Base-by-base conservation (phyloP, 495 filamentous ascomycete species). In the Trypethelium eluteriae region DNA sequence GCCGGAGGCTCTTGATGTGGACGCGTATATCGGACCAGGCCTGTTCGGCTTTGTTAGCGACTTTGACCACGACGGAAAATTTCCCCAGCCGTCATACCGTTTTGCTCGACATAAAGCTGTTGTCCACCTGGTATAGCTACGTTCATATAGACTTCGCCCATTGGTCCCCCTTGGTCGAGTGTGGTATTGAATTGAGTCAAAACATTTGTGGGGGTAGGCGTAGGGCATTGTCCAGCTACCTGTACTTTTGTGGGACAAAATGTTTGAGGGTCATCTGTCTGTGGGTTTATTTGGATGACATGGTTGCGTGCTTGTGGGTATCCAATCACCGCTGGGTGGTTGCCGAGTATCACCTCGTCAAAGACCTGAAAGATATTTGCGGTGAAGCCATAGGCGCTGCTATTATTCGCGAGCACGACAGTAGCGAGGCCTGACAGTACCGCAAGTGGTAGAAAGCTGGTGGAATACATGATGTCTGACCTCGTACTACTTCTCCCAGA, bases 161-260 rank as follows among this genome's bases (percentile, higher is more conserved):
- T 10, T 36, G 53, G 53, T 35, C 53, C 53, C 7, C 36, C 32
- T 14, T 59, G 53, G 14, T 59, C 53, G 32, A 59, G 53, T 6
- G 53, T 59, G 32, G 53, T 59, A 14, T 59, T 59, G 53, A 59
- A 59, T 59, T 59, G 53, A 2, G 53, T 59, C 53, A 3, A 9
- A 14, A 7, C n/a, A 36, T 59, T 59, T 34, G 53, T 7, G 1
- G 53, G 53, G 10, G 53, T 59, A 34, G 53, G 53, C 32, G 53
- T 59, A 7, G 53, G 53, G 14, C 53, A 59, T 36, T 34, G 25
- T 7, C 18, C 53, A n/a, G 53, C 53, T 2, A 32, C 53, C 2
- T 59, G 53, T 9, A 59, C 18, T 59, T 32, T 59, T 34, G 53
- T 35, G 3, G 53, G 53, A 2, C 53, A 59, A 32, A 35, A 2